A percentile compares a stretch with the other conserved stretches of the same genome.
These are phyloP conservation scores for Amanita phalloides DNA, from an alignment of 768 basidiomycete genomes.

Conservation along the genomic window DNA sequence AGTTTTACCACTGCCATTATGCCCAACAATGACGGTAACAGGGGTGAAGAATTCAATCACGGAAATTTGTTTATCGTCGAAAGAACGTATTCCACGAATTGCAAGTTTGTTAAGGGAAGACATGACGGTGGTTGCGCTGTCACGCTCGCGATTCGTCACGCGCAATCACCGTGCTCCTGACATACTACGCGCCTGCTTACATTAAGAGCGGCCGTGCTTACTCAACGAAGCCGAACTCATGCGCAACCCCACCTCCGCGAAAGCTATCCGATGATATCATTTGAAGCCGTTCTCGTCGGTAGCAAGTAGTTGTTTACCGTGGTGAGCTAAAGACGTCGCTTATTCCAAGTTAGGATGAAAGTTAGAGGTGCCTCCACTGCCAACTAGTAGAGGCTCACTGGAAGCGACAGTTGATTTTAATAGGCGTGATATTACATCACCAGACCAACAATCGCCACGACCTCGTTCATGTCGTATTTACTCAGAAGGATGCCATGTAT, in stretches of 20 bases:
- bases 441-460: background rate
- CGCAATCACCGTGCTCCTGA: no score
- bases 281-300: background rate
- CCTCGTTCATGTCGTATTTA: background rate
- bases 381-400: background rate
- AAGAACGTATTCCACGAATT: constrained; percentile 88
- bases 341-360: background rate
- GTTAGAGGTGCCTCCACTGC: no score
- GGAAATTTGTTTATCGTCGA: constrained; percentile 89
- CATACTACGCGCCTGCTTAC: no score
- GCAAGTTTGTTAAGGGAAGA: constrained; percentile 87
- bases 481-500: background rate
- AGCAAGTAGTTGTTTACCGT: background rate
- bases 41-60: constrained; percentile 97
- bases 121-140: constrained; percentile 29
- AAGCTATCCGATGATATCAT: background rate
- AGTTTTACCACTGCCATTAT: constrained; percentile 98
- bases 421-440: background rate
- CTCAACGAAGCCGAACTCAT: no score
- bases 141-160: background rate
- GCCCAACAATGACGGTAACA: constrained; percentile 96
- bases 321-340: background rate
- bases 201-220: no score
- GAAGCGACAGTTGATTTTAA: background rate
- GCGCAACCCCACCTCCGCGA: background rate